These are phyloP conservation scores for Prunus salicina DNA, from an alignment of 306 rosid species.

Conservation along the genomic window DNA sequence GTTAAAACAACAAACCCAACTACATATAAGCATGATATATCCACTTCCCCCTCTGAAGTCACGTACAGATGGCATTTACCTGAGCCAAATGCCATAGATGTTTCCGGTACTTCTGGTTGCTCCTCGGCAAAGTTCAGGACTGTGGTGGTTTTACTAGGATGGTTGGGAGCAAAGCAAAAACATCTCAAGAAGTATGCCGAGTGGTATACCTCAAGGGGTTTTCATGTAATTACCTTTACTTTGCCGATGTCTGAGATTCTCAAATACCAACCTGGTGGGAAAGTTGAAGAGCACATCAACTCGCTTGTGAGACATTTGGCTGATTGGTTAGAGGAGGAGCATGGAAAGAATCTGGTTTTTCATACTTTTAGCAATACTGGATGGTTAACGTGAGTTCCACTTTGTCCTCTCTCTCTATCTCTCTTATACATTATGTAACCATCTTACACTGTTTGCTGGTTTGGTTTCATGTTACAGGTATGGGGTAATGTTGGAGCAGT, in stretches of 20 bases:
- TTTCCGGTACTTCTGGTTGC: conserved; percentile 41
- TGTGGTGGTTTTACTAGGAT: conserved; percentile 89
- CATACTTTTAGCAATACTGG: conserved; percentile 99
- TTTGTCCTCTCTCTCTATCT: background rate
- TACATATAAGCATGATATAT: conserved; percentile 18
- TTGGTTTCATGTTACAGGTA: conserved; percentile 49
- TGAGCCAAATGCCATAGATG: conserved; percentile 41
- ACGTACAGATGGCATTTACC: conserved; percentile 96
- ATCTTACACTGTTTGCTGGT: conserved; percentile 18
- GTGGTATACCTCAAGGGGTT: conserved; percentile 90
- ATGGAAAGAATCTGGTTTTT: conserved; percentile 75
- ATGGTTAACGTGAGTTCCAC: conserved; percentile 76
- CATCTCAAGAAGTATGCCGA: conserved; percentile 88
- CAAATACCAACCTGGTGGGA: conserved; percentile 74
- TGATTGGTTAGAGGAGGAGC: conserved; percentile 91
- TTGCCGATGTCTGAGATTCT: conserved; percentile 85
- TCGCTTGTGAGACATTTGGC: conserved; percentile 80
- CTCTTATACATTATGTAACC: background rate
- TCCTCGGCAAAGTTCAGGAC: conserved; percentile 62
- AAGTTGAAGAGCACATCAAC: conserved; percentile 70
- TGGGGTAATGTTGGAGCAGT: conserved; percentile 75
- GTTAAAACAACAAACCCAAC: conserved; percentile 36
- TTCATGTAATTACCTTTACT: conserved; percentile 87
- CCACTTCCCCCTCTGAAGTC: conserved; percentile 48
- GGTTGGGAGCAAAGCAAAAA: conserved; percentile 97